Evolutionary conservation across 2,329 filamentous ascomycete genomes (phyloP).

Genomic region (Diaporthe amygdali): DNA sequence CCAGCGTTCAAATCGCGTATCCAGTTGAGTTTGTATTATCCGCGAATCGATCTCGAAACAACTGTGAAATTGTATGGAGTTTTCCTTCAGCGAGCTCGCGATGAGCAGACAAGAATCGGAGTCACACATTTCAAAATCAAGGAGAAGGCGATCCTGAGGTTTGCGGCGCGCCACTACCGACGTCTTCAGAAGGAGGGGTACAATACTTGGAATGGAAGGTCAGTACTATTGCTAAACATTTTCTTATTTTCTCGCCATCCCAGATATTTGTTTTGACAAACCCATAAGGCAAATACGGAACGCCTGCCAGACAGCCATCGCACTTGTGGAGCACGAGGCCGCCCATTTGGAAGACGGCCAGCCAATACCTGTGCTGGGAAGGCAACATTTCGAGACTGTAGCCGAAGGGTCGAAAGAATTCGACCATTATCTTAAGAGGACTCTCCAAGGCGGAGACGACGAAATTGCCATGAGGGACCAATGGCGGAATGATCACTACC

Average conservation of each 20-base stretch:
- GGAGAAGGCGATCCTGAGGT: neutral
- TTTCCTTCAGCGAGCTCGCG: neutral
- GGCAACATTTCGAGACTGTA: neutral
- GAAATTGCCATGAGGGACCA: slow-evolving; percentile 7
- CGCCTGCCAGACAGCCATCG: slow-evolving; percentile 15
- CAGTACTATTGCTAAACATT: neutral
- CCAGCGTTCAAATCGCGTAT: slow-evolving; percentile 7
- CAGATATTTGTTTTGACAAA: neutral
- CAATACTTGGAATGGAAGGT: slow-evolving; percentile 16
- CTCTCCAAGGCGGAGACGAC: slow-evolving; percentile 2
- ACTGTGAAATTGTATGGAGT: neutral
- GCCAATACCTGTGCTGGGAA: neutral
- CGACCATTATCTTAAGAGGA: neutral
- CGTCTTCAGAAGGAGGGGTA: neutral
- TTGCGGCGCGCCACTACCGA: neutral
- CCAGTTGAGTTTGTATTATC: slow-evolving; percentile 4
- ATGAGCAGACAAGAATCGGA: neutral
- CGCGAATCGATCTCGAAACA: neutral
- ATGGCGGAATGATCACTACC: slow-evolving; percentile 13
- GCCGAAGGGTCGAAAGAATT: slow-evolving; percentile 10
- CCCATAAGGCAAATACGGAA: neutral
- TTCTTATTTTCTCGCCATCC: neutral
- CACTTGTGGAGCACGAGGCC: slow-evolving; percentile 9
- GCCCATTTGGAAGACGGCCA: neutral
- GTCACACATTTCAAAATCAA: slow-evolving; percentile 9